Evolutionary conservation across 805 yeast species (phyloP).

Genomic region (Metschnikowia matae): DNA sequence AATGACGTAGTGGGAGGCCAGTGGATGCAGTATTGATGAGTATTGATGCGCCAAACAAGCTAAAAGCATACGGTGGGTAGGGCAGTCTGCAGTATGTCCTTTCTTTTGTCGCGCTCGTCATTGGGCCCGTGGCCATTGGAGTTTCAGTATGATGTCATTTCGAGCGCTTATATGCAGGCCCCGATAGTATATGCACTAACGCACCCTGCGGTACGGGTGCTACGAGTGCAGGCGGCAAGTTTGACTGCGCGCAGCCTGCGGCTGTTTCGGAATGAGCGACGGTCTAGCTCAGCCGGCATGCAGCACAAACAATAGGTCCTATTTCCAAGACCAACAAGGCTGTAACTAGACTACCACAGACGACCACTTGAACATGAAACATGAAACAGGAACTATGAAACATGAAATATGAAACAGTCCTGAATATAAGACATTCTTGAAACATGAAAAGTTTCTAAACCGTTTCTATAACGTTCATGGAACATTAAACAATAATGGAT

Average conservation of each 20-base stretch:
- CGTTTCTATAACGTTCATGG: too few species aligned
- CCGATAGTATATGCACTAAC: conserved; percentile 4
- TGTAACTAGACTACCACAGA: too few species aligned
- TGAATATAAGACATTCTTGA: too few species aligned
- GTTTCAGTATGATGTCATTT: conserved; percentile 3
- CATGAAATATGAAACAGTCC: too few species aligned
- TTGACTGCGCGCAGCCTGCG: neutral
- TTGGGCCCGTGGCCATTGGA: neutral
- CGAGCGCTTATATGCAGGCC: neutral
- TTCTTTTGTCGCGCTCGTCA: conserved; percentile 4
- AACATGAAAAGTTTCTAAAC: too few species aligned
- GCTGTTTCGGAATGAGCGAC: neutral
- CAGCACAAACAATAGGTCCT: neutral
- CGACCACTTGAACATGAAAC: too few species aligned
- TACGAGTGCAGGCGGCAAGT: conserved; percentile 1
- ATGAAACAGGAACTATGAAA: too few species aligned
- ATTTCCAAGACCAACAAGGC: too few species aligned
- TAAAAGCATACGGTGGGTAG: neutral
- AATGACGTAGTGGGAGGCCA: neutral
- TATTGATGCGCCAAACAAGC: neutral
- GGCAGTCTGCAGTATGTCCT: neutral
- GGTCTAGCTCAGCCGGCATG: neutral
- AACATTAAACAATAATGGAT: too few species aligned
- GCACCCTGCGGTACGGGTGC: conserved; percentile 2
- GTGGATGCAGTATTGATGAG: neutral